phyloP scores from a whole-genome alignment of 768 basidiomycete genomes.

The Trametes coccinea region DNA sequence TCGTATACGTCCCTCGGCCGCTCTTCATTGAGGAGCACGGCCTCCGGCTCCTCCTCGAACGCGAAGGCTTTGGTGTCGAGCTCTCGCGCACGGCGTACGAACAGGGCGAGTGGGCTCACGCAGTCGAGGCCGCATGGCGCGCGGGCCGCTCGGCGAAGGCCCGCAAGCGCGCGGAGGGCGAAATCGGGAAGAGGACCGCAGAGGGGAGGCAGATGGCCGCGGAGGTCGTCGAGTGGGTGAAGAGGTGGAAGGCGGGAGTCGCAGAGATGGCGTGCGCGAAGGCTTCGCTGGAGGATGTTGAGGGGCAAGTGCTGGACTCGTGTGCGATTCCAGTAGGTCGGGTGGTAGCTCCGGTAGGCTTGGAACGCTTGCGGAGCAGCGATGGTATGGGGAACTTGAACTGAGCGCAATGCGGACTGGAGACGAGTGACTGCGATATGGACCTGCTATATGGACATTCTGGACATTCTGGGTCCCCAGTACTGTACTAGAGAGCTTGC shows the following conservation, averaged over 20 bases:
- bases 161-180: conserved; percentile 46
- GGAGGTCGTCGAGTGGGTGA: conserved; percentile 53
- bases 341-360: background rate
- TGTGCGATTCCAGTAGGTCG: background rate
- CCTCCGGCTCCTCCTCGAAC: conserved; percentile 59
- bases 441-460: background rate
- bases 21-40: conserved; percentile 84
- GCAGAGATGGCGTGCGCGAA: background rate
- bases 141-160: conserved; percentile 50
- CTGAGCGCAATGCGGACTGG: background rate
- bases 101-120: conserved; percentile 67
- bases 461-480: too few relatives aligned
- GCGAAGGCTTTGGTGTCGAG: conserved; percentile 69
- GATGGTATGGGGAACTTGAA: conserved; percentile 3
- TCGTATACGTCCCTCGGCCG: conserved; percentile 78
- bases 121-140: conserved; percentile 58
- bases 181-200: conserved; percentile 41
- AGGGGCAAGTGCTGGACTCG: too few relatives aligned
- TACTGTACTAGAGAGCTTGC: too few relatives aligned
- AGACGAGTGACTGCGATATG: background rate
- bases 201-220: conserved; percentile 50
- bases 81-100: conserved; percentile 66
- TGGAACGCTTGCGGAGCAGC: background rate
- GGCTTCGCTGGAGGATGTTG: background rate
- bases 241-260: conserved; percentile 29